Percentiles rank a stretch among this genome's conserved stretches.
phyloP scores from a whole-genome alignment of 352 stramenopile genomes.

The Vaucheria bursata region DNA sequence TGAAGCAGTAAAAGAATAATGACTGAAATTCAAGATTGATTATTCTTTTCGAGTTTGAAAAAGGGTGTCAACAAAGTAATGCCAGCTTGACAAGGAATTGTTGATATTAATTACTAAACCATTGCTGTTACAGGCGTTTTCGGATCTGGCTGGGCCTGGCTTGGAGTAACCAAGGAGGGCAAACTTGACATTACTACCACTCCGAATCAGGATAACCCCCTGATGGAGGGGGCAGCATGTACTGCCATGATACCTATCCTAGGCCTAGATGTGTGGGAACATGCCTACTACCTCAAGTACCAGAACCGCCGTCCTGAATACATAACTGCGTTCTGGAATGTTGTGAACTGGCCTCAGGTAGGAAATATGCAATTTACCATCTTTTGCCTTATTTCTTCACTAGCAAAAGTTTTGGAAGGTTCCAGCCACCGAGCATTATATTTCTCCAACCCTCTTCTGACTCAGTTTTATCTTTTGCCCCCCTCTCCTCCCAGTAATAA shows the following conservation, averaged over 20 bases:
- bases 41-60: too few relatives aligned
- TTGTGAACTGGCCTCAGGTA: slow-evolving; percentile 87
- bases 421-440: not conserved
- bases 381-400: slow-evolving; percentile 42
- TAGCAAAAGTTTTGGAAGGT: not conserved
- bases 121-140: slow-evolving; percentile 53
- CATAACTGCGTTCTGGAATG: slow-evolving; percentile 95
- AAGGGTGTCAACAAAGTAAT: too few relatives aligned
- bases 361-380: too few relatives aligned
- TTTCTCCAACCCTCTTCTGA: not conserved
- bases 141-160: slow-evolving; percentile 60
- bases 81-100: too few relatives aligned
- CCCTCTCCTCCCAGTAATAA: too few relatives aligned
- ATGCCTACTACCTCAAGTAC: too few relatives aligned
- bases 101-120: too few relatives aligned
- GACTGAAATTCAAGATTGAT: too few relatives aligned
- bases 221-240: slow-evolving; percentile 58
- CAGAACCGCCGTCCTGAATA: slow-evolving; percentile 89
- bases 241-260: slow-evolving; percentile 76
- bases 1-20: too few relatives aligned
- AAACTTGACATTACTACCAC: slow-evolving; percentile 87
- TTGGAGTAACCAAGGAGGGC: slow-evolving; percentile 66
- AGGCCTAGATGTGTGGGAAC: slow-evolving; percentile 86
- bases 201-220: slow-evolving; percentile 84
- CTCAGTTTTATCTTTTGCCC: too few relatives aligned